Evolutionary conservation across 2,329 filamentous ascomycete genomes (phyloP).

Genomic region (Xylariales sp.): DNA sequence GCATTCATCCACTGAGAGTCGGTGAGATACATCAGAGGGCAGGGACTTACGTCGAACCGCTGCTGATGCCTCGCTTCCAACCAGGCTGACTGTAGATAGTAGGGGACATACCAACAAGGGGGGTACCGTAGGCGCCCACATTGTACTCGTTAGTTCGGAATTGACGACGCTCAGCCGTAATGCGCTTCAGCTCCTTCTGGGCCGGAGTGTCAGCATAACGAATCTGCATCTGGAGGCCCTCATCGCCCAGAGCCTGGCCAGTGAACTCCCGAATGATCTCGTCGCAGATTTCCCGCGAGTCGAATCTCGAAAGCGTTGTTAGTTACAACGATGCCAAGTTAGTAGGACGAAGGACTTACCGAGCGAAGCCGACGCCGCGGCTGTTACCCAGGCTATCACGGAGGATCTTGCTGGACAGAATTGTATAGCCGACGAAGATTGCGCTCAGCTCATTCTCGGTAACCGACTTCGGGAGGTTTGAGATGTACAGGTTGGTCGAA

Average conservation of each 20-base stretch:
- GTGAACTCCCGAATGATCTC: slow-evolving; percentile 84
- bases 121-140: slow-evolving; percentile 62
- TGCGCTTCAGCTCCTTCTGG: slow-evolving; percentile 93
- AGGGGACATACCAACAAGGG: slow-evolving; percentile 52
- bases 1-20: not conserved
- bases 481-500: slow-evolving; percentile 97
- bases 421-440: slow-evolving; percentile 75
- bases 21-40: not conserved
- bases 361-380: slow-evolving; percentile 94
- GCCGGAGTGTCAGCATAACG: slow-evolving; percentile 95
- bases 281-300: slow-evolving; percentile 83
- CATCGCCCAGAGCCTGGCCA: slow-evolving; percentile 69
- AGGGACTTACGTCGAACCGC: not conserved
- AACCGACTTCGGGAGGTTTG: slow-evolving; percentile 87
- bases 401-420: slow-evolving; percentile 91
- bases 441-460: slow-evolving; percentile 80
- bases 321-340: too few species aligned
- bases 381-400: slow-evolving; percentile 88
- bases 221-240: slow-evolving; percentile 82
- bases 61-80: slow-evolving; percentile 28
- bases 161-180: slow-evolving; percentile 90
- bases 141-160: slow-evolving; percentile 97
- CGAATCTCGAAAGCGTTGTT: slow-evolving; percentile 63
- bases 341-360: too few species aligned
- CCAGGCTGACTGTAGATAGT: slow-evolving; percentile 37